phyloP scores from a whole-genome alignment of 163 green algal species.

The Chloromonas sp. region DNA sequence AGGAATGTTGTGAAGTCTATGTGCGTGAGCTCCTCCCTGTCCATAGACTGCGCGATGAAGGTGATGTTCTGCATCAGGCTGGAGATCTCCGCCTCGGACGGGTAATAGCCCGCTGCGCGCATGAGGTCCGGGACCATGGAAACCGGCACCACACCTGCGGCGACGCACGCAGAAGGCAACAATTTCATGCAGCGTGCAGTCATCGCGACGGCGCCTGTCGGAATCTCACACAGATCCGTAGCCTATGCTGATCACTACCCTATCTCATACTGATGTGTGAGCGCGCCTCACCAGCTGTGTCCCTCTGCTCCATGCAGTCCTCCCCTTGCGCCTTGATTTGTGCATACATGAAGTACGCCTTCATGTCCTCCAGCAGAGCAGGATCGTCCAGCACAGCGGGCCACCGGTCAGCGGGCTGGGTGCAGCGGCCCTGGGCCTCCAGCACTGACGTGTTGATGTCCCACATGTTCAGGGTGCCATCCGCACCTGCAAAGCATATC shows the following conservation, averaged over 20 bases:
- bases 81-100: conserved; percentile 41
- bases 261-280: not conserved
- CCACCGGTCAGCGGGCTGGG: conserved; percentile 28
- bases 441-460: conserved; percentile 39
- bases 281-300: conserved; percentile 23
- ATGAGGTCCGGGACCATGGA: conserved; percentile 59
- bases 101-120: conserved; percentile 67
- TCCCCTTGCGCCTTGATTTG: conserved; percentile 56
- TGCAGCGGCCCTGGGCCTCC: conserved; percentile 11
- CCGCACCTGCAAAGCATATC: conserved; percentile 19
- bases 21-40: conserved; percentile 27
- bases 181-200: not conserved
- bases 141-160: conserved; percentile 37
- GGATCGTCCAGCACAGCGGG: conserved; percentile 28
- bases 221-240: not conserved
- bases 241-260: not conserved
- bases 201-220: too few species aligned
- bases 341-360: conserved; percentile 62
- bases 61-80: conserved; percentile 46
- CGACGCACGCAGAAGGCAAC: not conserved
- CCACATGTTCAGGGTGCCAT: conserved; percentile 48
- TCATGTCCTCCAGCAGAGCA: conserved; percentile 52
- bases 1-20: conserved; percentile 59
- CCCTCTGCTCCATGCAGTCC: conserved; percentile 29
- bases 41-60: conserved; percentile 33